These are phyloP conservation scores for Porodaedalea pini DNA, from an alignment of 1,284 basidiomycete species.

Conservation along the genomic window DNA sequence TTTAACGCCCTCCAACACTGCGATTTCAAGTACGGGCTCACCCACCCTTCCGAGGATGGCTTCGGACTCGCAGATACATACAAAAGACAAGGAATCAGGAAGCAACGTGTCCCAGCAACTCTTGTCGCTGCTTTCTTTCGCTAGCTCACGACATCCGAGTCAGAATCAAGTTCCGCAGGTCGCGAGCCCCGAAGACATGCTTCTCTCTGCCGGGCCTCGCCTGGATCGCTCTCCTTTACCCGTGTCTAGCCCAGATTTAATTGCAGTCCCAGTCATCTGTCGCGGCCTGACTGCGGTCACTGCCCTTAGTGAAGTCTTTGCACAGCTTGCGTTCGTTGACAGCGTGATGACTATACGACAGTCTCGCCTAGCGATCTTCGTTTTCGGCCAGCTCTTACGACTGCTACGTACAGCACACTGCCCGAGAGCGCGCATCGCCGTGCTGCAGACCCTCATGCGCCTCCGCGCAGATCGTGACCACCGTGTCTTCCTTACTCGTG, in stretches of 20 bases:
- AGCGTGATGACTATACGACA: slow-evolving; percentile 45
- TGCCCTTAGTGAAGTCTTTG: slow-evolving; percentile 64
- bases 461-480: slow-evolving; percentile 92
- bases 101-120: slow-evolving; percentile 59
- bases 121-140: slow-evolving; percentile 54
- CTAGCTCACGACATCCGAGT: slow-evolving; percentile 51
- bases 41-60: slow-evolving; percentile 55
- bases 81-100: slow-evolving; percentile 41
- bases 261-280: slow-evolving; percentile 33
- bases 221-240: background rate
- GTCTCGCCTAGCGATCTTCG: slow-evolving; percentile 45
- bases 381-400: slow-evolving; percentile 50
- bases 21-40: slow-evolving; percentile 40
- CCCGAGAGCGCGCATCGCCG: slow-evolving; percentile 62
- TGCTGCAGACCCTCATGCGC: slow-evolving; percentile 87
- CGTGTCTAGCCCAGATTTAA: slow-evolving; percentile 24
- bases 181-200: background rate
- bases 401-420: slow-evolving; percentile 47
- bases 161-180: slow-evolving; percentile 16
- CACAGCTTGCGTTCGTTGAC: slow-evolving; percentile 66
- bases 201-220: background rate
- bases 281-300: slow-evolving; percentile 57
- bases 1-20: slow-evolving; percentile 31
- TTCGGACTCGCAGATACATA: slow-evolving; percentile 41
- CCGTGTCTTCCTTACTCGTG: slow-evolving; percentile 65